Evolutionary conservation across 805 yeast species (phyloP).

Genomic region (Lachancea kluyveri): DNA sequence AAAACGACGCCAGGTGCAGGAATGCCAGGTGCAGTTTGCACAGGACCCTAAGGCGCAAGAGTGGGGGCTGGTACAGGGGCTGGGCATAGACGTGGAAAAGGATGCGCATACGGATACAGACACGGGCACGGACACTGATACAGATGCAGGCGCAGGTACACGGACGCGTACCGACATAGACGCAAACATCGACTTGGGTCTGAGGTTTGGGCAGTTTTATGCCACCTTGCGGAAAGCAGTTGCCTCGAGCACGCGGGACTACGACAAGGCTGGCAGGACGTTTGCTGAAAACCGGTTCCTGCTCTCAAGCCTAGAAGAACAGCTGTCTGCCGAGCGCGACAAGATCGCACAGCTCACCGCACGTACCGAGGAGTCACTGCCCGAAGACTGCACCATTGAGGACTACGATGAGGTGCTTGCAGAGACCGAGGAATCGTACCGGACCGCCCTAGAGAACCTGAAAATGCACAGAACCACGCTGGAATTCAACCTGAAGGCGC

Average conservation of each 20-base stretch:
- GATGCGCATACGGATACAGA: too few species aligned
- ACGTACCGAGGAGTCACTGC: constrained; percentile 27
- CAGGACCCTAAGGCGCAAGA: constrained; percentile 8
- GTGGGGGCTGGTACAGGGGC: constrained; percentile 13
- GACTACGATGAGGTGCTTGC: constrained; percentile 44
- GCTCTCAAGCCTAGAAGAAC: constrained; percentile 8
- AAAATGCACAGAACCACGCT: constrained; percentile 66
- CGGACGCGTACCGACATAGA: too few species aligned
- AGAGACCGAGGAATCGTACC: constrained; percentile 57
- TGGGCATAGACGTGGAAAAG: too few species aligned
- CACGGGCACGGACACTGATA: too few species aligned
- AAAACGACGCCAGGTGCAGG: constrained; percentile 12
- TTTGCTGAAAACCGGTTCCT: constrained; percentile 15
- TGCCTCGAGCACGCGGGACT: constrained; percentile 11
- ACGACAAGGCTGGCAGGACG: constrained; percentile 10
- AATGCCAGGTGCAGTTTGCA: constrained; percentile 1
- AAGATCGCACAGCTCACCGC: constrained; percentile 11
- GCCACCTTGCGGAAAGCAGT: constrained; percentile 18
- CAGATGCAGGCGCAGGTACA: too few species aligned
- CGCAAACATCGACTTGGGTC: constrained; percentile 14
- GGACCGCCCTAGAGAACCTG: constrained; percentile 53
- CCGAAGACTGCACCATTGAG: constrained; percentile 37
- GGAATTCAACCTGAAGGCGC: constrained; percentile 64
- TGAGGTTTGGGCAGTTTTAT: constrained; percentile 16
- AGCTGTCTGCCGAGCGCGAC: constrained; percentile 9